Evolutionary conservation across 495 filamentous ascomycete genomes (phyloP).

Genomic region (Haplographium delicatum): DNA sequence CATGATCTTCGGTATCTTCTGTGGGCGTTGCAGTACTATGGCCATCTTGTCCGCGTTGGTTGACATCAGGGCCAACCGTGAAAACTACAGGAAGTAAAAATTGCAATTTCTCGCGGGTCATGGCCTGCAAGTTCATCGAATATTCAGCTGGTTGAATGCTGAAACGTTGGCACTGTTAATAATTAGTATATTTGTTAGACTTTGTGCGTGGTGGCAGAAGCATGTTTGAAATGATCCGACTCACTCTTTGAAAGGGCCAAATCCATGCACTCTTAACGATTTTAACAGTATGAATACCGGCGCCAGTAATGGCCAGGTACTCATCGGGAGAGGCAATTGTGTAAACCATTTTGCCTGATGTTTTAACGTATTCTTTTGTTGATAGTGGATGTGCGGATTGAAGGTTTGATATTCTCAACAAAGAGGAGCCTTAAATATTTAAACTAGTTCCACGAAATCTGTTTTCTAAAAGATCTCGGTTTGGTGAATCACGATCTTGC

Average conservation of each 20-base stretch:
- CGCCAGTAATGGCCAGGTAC: constrained; percentile 81
- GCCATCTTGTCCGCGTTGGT: constrained; percentile 33
- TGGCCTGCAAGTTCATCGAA: constrained; percentile 68
- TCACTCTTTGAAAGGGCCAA: constrained; percentile 55
- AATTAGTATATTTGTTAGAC: constrained; percentile 7
- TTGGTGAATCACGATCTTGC: too few species aligned
- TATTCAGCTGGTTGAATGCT: constrained; percentile 74
- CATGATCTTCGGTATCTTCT: constrained; percentile 19
- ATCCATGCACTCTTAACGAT: constrained; percentile 71
- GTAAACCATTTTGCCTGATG: constrained; percentile 21
- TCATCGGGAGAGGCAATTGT: constrained; percentile 26
- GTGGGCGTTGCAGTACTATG: constrained; percentile 14
- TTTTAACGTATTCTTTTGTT: constrained; percentile 3
- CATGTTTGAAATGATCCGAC: background rate
- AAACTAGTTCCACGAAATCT: too few species aligned
- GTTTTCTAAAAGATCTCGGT: too few species aligned
- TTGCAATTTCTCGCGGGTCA: constrained; percentile 79
- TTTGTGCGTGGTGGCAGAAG: background rate
- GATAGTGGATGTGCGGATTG: too few species aligned
- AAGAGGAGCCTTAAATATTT: too few species aligned
- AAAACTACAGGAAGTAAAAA: constrained; percentile 78
- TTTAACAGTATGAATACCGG: constrained; percentile 60
- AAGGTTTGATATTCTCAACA: too few species aligned
- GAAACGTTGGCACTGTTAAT: constrained; percentile 35
- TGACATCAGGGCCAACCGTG: constrained; percentile 72